These are phyloP conservation scores for Solanum phureja DNA, from an alignment of 257 asterid species.

Conservation along the genomic window DNA sequence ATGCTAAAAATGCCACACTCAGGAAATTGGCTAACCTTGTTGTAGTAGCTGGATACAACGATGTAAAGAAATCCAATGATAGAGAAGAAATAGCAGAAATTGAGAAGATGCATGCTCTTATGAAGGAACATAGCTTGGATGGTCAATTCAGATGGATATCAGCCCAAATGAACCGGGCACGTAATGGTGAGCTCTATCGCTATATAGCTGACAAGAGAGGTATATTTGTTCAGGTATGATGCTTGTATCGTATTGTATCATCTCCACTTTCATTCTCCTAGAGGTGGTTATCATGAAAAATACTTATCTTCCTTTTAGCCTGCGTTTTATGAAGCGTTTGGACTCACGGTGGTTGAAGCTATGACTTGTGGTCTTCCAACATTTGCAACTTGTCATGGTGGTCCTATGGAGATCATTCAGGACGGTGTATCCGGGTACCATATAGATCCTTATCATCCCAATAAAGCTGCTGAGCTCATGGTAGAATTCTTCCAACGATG, in stretches of 20 bases:
- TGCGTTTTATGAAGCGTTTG: conserved; percentile 95
- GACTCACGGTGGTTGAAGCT: conserved; percentile 95
- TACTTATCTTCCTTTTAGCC: conserved; percentile 35
- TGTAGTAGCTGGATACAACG: conserved; percentile 78
- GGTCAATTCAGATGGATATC: conserved; percentile 81
- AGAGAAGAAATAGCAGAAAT: conserved; percentile 88
- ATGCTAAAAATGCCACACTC: conserved; percentile 55
- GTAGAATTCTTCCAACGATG: conserved; percentile 59
- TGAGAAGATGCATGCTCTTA: conserved; percentile 88
- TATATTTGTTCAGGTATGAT: conserved; percentile 77
- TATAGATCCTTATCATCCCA: conserved; percentile 91
- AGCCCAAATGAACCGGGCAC: conserved; percentile 75
- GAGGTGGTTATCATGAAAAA: background rate
- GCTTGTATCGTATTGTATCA: background rate
- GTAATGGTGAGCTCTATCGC: conserved; percentile 92
- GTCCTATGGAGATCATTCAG: conserved; percentile 93
- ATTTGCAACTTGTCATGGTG: conserved; percentile 89
- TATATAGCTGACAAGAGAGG: conserved; percentile 92
- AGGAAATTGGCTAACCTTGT: conserved; percentile 80
- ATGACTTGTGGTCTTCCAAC: conserved; percentile 95
- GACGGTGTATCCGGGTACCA: conserved; percentile 79
- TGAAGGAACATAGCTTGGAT: conserved; percentile 48
- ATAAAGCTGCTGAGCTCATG: conserved; percentile 52
- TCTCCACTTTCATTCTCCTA: background rate
- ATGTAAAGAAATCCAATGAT: conserved; percentile 68